These are phyloP conservation scores for Calcarisporium arbuscula DNA, from an alignment of 2,329 filamentous ascomycete genomes.

Conservation along the genomic window DNA sequence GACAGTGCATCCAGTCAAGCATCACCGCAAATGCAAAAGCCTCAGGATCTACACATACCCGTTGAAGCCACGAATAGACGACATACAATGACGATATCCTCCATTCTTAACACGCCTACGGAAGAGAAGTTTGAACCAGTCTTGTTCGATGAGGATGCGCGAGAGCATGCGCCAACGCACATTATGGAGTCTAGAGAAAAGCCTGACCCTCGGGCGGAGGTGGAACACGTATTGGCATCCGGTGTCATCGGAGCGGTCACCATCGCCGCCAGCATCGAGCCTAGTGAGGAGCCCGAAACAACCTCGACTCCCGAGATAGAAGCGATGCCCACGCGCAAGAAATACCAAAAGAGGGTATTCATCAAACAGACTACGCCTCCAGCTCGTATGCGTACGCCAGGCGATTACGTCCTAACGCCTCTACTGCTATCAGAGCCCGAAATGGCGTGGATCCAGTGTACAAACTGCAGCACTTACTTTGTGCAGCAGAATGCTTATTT, in stretches of 20 bases:
- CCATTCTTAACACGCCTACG: conserved; percentile 23
- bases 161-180: no score
- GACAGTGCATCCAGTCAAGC: conserved; percentile 19
- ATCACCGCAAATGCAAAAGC: conserved; percentile 17
- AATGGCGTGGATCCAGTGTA: conserved; percentile 85
- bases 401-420: conserved; percentile 78
- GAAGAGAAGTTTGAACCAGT: neutral
- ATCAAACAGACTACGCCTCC: conserved; percentile 27
- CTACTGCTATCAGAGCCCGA: conserved; percentile 66
- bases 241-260: conserved; percentile 6
- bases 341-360: conserved; percentile 26
- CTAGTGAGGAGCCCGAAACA: conserved; percentile 5
- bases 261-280: conserved; percentile 21
- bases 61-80: no score
- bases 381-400: conserved; percentile 47
- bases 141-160: no score
- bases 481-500: conserved; percentile 85
- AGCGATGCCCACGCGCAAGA: conserved; percentile 22
- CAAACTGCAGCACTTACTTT: conserved; percentile 74
- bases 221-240: no score
- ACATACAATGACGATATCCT: conserved; percentile 27
- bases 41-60: no score
- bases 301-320: conserved; percentile 8
- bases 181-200: no score
- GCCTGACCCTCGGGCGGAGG: no score